A percentile compares a stretch with the other conserved stretches of the same genome.
Evolutionary conservation across 805 yeast species (phyloP).

Genomic region (Metschnikowia amazonensis): DNA sequence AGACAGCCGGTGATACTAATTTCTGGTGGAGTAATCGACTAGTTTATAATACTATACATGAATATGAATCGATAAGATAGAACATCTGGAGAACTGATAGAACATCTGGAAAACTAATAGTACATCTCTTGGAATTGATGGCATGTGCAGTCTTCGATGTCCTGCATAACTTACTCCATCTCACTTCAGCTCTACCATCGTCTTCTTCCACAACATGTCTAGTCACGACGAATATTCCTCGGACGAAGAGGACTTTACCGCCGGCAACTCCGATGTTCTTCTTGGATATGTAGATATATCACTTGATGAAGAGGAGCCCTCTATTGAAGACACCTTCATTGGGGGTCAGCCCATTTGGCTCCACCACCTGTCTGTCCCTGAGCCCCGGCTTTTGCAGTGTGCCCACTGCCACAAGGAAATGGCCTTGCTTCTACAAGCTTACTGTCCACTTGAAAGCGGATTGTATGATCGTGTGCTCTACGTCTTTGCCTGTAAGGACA

Average conservation of each 20-base stretch:
- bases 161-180: not conserved
- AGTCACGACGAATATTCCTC: slow-evolving; percentile 50
- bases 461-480: slow-evolving; percentile 80
- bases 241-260: slow-evolving; percentile 42
- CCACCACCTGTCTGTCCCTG: slow-evolving; percentile 55
- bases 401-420: slow-evolving; percentile 58
- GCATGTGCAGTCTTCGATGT: not conserved
- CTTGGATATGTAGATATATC: slow-evolving; percentile 66
- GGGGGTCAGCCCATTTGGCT: slow-evolving; percentile 77
- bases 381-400: slow-evolving; percentile 53
- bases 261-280: slow-evolving; percentile 40
- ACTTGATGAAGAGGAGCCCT: slow-evolving; percentile 35
- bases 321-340: slow-evolving; percentile 66
- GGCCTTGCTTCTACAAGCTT: slow-evolving; percentile 74
- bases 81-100: too few relatives aligned
- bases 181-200: not conserved
- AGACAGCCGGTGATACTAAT: too few relatives aligned
- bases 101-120: too few relatives aligned
- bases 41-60: too few relatives aligned
- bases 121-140: too few relatives aligned
- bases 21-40: too few relatives aligned
- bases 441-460: slow-evolving; percentile 68
- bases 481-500: slow-evolving; percentile 68
- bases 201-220: slow-evolving; percentile 24
- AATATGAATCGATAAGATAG: too few relatives aligned